A percentile compares a stretch with the other conserved stretches of the same genome.
These are phyloP conservation scores for Phytophthora capsici DNA, from an alignment of 352 stramenopile genomes.

Conservation along the genomic window DNA sequence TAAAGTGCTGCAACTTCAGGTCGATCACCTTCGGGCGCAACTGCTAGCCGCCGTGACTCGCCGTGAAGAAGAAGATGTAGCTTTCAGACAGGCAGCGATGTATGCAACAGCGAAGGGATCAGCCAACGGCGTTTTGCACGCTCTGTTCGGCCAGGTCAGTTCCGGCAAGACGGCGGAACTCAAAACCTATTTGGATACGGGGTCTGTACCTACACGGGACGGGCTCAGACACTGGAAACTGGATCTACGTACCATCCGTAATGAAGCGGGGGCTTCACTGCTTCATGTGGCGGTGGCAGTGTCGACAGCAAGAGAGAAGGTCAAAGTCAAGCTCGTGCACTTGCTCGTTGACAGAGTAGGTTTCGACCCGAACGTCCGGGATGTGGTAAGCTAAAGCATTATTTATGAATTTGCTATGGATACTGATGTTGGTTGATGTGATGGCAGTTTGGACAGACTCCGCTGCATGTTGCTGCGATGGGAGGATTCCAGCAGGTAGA, in stretches of 20 bases:
- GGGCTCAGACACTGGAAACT: conserved; percentile 76
- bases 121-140: conserved; percentile 76
- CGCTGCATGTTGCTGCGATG: conserved; percentile 78
- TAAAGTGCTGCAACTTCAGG: conserved; percentile 52
- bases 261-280: conserved; percentile 65
- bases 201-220: conserved; percentile 79
- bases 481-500: conserved; percentile 61
- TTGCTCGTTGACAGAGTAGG: conserved; percentile 70
- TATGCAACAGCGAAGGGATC: conserved; percentile 76
- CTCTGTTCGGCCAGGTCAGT: conserved; percentile 79
- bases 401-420: neutral
- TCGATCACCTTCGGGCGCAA: conserved; percentile 51
- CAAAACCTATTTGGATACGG: conserved; percentile 66
- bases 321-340: conserved; percentile 74
- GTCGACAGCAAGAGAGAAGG: conserved; percentile 65
- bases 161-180: conserved; percentile 61
- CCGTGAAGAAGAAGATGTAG: conserved; percentile 71
- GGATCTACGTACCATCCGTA: conserved; percentile 63
- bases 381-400: conserved; percentile 46
- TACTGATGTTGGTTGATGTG: conserved; percentile 4
- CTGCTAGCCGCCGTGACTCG: conserved; percentile 51
- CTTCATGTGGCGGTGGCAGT: conserved; percentile 75
- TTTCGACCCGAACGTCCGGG: conserved; percentile 76
- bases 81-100: conserved; percentile 61
- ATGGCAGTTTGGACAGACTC: conserved; percentile 70